These are phyloP conservation scores for Daldinia sp. DNA, from an alignment of 2,329 filamentous ascomycete species.

Conservation along the genomic window DNA sequence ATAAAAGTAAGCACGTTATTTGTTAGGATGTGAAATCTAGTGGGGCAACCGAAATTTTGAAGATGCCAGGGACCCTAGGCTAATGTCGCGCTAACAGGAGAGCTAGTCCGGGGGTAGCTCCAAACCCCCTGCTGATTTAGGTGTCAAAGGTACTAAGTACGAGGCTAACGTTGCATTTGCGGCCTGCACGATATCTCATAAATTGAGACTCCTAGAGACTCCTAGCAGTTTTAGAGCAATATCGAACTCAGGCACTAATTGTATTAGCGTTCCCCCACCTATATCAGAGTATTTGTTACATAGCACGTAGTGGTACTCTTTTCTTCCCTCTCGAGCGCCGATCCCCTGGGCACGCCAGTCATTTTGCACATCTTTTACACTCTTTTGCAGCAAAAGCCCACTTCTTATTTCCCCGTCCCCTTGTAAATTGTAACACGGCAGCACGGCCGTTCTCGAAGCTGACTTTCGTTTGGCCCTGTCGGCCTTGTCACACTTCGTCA, in stretches of 20 bases:
- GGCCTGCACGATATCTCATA: conserved; percentile 19
- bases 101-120: conserved; percentile 41
- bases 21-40: conserved; percentile 32
- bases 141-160: conserved; percentile 28
- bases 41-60: conserved; percentile 47
- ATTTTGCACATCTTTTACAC: conserved; percentile 24
- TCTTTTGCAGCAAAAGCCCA: conserved; percentile 23
- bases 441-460: conserved; percentile 28
- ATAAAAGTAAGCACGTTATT: conserved; percentile 31
- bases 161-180: conserved; percentile 8
- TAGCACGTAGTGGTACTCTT: not conserved
- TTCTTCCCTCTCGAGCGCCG: conserved; percentile 26
- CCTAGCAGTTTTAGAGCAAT: conserved; percentile 9
- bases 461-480: conserved; percentile 36
- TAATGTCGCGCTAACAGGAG: conserved; percentile 32
- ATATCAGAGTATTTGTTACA: conserved; percentile 26
- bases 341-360: conserved; percentile 36
- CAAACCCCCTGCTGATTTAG: conserved; percentile 22
- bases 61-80: conserved; percentile 40
- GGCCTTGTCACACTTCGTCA: conserved; percentile 35
- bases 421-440: conserved; percentile 36
- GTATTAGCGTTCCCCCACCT: conserved; percentile 16
- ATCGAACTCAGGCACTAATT: conserved; percentile 23
- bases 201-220: not conserved
- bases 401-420: conserved; percentile 43